Evolutionary conservation across 371 early-diverging fungal species (phyloP), one percentile per base, ranked within the genome.

Genomic region (Chytridium lagenaria): DNA sequence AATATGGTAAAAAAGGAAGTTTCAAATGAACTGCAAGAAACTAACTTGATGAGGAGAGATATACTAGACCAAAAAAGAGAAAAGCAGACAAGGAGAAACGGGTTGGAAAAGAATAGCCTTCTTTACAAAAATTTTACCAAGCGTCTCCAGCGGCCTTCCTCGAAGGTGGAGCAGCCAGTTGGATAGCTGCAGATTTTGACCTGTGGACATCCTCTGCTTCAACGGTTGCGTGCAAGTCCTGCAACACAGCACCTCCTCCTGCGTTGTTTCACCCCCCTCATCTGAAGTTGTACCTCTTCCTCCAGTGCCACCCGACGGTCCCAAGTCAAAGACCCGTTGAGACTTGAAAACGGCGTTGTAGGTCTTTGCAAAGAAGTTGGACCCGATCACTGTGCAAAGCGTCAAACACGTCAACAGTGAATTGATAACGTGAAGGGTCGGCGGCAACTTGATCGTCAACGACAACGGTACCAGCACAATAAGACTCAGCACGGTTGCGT

Each of bases 401-500:
- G 72, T 55, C n/a, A 72, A 39, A 36, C 59, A 66, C 5, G 39
- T 37, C 36, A 72, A 33, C 23, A 72, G 44, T 0, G 66, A 49
- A n/a, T 50, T 55, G 50, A 72, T 65, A 30, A 64, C 39, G 36
- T 37, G 59, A 19, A 44, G 65, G 28, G 72, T 72, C 7, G 72
- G 39, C 5, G 72, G 72, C 2, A 67, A 57, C 57, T 72, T 72
- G 37, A 72, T 50, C 33, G 72, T 72, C 36, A 72, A n/a, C 26
- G 50, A 31, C 36, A 67, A 28, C 23, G 72, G 40, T 23, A 72
- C 50, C 23, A 72, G 57, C 3, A 72, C 51, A 28, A 66, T 22
- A 19, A 72, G 57, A 7, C 51, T 30, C 26, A 72, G 57, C 19
- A 40, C 36, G 49, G 72, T 72, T 33, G 67, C 38, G 40, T 72